Conservation (phyloP, 2,329 filamentous ascomycete genomes). For the Beauveria scarabaeidicola region DNA sequence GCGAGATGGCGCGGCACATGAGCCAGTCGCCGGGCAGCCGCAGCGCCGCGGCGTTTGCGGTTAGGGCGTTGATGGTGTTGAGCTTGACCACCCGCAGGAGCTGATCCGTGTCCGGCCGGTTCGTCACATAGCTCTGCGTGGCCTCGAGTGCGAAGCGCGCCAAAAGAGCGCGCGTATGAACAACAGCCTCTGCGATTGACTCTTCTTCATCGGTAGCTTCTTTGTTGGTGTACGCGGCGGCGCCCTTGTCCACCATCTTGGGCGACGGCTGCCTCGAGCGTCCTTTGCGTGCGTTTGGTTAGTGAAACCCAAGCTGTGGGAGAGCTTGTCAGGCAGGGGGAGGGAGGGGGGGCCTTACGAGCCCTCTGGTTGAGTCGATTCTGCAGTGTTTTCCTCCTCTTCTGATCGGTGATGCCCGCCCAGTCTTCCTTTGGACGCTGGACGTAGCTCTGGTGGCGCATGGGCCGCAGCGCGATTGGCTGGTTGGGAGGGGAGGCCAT, state of each 20-base stretch:
- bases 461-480: constrained; percentile 1
- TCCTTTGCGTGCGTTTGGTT: background rate
- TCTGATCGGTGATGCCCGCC: constrained; percentile 22
- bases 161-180: background rate
- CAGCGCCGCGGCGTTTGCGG: background rate
- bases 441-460: constrained; percentile 6
- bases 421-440: constrained; percentile 21
- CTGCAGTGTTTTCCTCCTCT: background rate
- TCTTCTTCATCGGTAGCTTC: background rate
- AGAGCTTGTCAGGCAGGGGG: too few species aligned
- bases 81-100: background rate
- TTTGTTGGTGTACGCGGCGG: background rate
- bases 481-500: background rate
- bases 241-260: background rate
- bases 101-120: background rate
- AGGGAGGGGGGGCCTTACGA: background rate
- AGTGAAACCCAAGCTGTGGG: too few species aligned
- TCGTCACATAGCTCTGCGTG: background rate
- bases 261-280: background rate
- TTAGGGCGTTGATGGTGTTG: background rate
- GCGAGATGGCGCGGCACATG: background rate
- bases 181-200: background rate
- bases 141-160: background rate
- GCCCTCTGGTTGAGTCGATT: background rate
- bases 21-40: background rate